These are phyloP conservation scores for Capsicum chinense DNA, from an alignment of 257 asterid genomes.

Conservation along the genomic window DNA sequence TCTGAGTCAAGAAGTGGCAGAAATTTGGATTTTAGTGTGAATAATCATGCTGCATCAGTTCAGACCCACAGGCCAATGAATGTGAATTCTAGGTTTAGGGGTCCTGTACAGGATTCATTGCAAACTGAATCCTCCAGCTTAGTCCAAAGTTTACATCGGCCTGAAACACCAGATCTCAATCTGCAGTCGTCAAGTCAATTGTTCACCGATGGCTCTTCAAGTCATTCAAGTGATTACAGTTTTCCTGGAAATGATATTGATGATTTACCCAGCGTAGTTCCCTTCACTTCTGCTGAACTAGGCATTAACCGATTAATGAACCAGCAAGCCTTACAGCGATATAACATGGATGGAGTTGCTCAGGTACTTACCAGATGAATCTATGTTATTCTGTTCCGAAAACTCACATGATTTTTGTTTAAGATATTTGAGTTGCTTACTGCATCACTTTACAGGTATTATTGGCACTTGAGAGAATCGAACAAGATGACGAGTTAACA, in stretches of 20 bases:
- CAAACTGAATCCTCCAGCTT: conserved; percentile 39
- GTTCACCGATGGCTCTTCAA: conserved; percentile 47
- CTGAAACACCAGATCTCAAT: conserved; percentile 40
- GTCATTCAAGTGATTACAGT: conserved; percentile 50
- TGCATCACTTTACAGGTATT: conserved; percentile 53
- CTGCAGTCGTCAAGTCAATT: conserved; percentile 39
- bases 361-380: conserved; percentile 53
- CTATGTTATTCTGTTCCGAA: neutral
- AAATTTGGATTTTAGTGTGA: conserved; percentile 41
- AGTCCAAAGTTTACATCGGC: conserved; percentile 38
- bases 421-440: conserved; percentile 20
- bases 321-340: conserved; percentile 44
- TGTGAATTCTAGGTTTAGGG: conserved; percentile 45
- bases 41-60: conserved; percentile 40
- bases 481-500: conserved; percentile 60
- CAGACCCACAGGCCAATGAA: conserved; percentile 50
- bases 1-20: conserved; percentile 47
- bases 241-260: conserved; percentile 48
- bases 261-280: conserved; percentile 34
- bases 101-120: conserved; percentile 41
- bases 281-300: conserved; percentile 44
- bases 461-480: conserved; percentile 81
- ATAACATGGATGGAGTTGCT: conserved; percentile 59
- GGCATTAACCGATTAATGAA: conserved; percentile 43
- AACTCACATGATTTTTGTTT: neutral